These are phyloP conservation scores for Musa troglodytarum DNA, from an alignment of 176 grass and related monocot genomes.

Conservation along the genomic window DNA sequence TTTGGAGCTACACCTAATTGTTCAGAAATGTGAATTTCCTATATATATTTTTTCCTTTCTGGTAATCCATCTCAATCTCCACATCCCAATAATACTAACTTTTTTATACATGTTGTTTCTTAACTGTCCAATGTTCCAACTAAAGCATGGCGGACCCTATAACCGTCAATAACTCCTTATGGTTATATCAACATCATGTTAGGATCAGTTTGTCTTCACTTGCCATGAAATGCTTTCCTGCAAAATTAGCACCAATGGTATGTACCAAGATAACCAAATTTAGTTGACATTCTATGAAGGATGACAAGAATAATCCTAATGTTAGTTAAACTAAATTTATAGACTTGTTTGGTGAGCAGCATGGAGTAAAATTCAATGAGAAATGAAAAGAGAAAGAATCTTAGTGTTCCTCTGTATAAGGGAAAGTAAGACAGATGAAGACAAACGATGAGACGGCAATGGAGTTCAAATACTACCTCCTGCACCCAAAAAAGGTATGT, in stretches of 20 bases:
- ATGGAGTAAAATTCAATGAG: background rate
- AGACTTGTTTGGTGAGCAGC: background rate
- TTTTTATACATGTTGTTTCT: too few relatives aligned
- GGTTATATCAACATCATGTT: too few relatives aligned
- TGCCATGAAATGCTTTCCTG: background rate
- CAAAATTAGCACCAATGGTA: background rate
- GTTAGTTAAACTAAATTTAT: background rate
- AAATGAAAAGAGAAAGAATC: background rate
- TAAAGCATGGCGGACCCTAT: too few relatives aligned
- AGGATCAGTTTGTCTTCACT: background rate
- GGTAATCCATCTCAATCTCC: too few relatives aligned
- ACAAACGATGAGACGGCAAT: background rate
- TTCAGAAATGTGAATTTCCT: too few relatives aligned
- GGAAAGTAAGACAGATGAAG: background rate
- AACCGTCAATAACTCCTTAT: too few relatives aligned
- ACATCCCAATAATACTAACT: too few relatives aligned
- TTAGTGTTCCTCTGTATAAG: background rate
- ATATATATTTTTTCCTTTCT: too few relatives aligned
- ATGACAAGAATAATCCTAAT: background rate
- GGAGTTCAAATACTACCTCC: slow-evolving; percentile 45
- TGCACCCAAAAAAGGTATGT: slow-evolving; percentile 87
- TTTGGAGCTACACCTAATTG: too few relatives aligned
- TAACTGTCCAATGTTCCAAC: too few relatives aligned
- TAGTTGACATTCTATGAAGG: background rate
- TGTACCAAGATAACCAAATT: background rate